These are phyloP conservation scores for Scutellaria baicalensis DNA, from an alignment of 257 asterid genomes.

Conservation along the genomic window DNA sequence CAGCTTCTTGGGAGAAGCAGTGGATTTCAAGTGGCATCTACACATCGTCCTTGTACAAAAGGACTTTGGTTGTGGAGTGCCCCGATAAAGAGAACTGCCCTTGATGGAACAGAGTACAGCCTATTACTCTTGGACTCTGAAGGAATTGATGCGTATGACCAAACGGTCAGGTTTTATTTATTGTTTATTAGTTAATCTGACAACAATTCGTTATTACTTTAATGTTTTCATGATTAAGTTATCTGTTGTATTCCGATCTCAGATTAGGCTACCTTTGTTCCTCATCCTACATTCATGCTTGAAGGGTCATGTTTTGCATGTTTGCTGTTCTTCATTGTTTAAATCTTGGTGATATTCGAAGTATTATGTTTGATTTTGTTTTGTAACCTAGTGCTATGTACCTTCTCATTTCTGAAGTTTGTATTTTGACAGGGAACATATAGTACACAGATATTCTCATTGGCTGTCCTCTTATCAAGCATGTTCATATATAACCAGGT, in stretches of 20 bases:
- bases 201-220: background rate
- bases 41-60: constrained; percentile 97
- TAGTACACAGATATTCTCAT: constrained; percentile 91
- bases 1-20: constrained; percentile 99
- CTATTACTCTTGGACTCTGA: constrained; percentile 89
- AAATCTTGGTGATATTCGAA: background rate
- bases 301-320: background rate
- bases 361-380: background rate
- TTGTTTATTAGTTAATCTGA: background rate
- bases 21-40: constrained; percentile 96
- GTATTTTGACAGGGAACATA: constrained; percentile 78
- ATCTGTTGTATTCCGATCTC: background rate
- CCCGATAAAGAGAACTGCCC: constrained; percentile 79
- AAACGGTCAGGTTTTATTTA: constrained; percentile 62
- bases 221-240: background rate
- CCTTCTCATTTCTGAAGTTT: background rate
- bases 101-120: constrained; percentile 94
- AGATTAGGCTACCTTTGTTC: background rate
- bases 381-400: background rate
- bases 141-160: constrained; percentile 99
- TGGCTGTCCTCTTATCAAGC: constrained; percentile 96
- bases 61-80: constrained; percentile 99
- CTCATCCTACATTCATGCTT: background rate
- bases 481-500: constrained; percentile 99
- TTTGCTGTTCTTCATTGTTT: background rate